Evolutionary conservation across 2,329 filamentous ascomycete genomes (phyloP), one percentile per base, ranked within the genome.

Genomic region (Xylariaceae sp.): DNA sequence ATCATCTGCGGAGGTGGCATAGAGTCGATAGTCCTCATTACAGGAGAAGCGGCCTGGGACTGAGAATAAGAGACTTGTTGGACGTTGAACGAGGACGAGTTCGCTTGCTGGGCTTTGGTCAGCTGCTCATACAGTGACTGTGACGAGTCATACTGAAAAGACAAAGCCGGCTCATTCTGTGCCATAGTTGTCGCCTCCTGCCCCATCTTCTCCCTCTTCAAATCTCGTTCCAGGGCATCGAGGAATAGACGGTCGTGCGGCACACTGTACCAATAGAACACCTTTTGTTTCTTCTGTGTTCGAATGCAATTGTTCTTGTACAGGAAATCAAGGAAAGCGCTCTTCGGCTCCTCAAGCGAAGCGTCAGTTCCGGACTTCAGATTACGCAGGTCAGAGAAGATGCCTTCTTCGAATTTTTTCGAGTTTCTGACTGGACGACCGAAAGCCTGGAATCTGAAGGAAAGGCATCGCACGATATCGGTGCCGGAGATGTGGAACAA

Each of bases 281-380:
- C 94, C 82, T 99, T 99, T 74, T 99, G 94, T 83, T 99, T 99
- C 86, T 99, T 99, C 77, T 99, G 94, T 44, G 94, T 99, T 68
- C 94, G 88, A 69, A 99, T 99, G 83, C 94, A 99, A 81, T 99
- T 99, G 84, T 99, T 99, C 84, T 99, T 99, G 86, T 99, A 99
- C 50, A 99, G 82, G 75, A 97, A 99, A 77, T 99, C 94, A 63
- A 99, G 84, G 78, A 99, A 99, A 1, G 90, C 88, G 78, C 93
- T 97, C 83, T 99, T 99, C 58, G 94, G 94, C 80, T 99, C 94
- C 78, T 99, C 94, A 62, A 99, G 86, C 48, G 94, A 97, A 53
- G 94, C 94, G 80, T 99, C 94, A 69, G 93, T 97, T 66, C 94
- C 94, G 23, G 94, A 96, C 79, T 99, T 99, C 68, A 99, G 84